Percentiles rank a stretch among this genome's conserved stretches.
phyloP scores from a whole-genome alignment of 2,329 filamentous ascomycete species.

The Clonostachys byssicola region DNA sequence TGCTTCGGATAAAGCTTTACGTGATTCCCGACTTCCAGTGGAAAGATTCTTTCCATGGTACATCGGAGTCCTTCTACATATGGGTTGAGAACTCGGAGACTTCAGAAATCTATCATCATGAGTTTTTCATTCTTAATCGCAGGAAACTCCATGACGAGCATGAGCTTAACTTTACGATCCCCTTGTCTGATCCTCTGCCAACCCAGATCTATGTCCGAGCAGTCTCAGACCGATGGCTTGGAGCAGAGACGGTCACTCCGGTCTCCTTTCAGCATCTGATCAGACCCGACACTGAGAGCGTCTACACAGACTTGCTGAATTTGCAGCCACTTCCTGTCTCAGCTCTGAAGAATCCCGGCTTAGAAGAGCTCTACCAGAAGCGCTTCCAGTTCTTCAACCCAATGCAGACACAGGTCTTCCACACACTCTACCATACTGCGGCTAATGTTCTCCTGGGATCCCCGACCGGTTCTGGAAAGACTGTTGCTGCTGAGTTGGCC shows the following conservation, averaged over 20 bases:
- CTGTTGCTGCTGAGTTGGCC: conserved; percentile 88
- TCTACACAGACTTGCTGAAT: conserved; percentile 91
- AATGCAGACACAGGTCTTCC: conserved; percentile 99
- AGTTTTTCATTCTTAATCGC: conserved; percentile 89
- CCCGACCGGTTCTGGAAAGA: conserved; percentile 96
- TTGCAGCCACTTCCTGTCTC: conserved; percentile 84
- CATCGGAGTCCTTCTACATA: conserved; percentile 94
- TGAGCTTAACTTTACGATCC: conserved; percentile 96
- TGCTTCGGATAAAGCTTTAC: conserved; percentile 83
- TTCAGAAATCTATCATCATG: conserved; percentile 95
- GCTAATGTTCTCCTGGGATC: conserved; percentile 93
- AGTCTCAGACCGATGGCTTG: conserved; percentile 93
- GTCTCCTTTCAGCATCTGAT: conserved; percentile 98
- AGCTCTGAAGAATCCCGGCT: conserved; percentile 78
- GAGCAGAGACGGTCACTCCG: conserved; percentile 90
- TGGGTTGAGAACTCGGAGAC: conserved; percentile 99
- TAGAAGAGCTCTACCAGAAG: conserved; percentile 85
- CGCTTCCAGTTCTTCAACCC: conserved; percentile 97
- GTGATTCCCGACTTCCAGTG: conserved; percentile 88
- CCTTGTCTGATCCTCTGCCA: conserved; percentile 85
- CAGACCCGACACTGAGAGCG: conserved; percentile 92
- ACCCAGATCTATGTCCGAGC: conserved; percentile 95
- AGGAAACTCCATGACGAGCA: conserved; percentile 94
- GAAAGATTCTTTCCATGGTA: conserved; percentile 92
- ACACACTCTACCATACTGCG: conserved; percentile 88